Evolutionary conservation across 371 early-diverging fungal species (phyloP).

Genomic region (Batkoa obscura): DNA sequence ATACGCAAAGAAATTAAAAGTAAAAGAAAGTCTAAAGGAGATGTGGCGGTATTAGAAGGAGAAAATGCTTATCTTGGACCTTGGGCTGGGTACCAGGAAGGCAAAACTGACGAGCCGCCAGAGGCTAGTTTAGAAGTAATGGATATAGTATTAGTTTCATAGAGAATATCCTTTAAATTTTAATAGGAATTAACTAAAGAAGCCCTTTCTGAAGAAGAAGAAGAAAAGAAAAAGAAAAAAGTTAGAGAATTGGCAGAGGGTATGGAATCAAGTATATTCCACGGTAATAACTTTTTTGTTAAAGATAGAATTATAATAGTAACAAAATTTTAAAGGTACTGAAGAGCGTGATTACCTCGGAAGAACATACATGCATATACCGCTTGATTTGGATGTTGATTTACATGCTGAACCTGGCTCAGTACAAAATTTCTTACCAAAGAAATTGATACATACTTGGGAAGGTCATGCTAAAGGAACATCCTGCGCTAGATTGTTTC

Average conservation of each 20-base stretch:
- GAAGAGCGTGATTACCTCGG: constrained; percentile 75
- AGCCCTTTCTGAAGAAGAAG: constrained; percentile 9
- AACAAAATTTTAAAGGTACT: constrained; percentile 15
- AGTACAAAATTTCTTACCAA: constrained; percentile 72
- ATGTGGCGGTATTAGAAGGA: constrained; percentile 51
- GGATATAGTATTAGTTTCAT: not conserved
- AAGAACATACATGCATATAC: constrained; percentile 86
- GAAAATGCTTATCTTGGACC: constrained; percentile 76
- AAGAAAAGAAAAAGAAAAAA: constrained; percentile 11
- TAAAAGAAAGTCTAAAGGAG: constrained; percentile 60
- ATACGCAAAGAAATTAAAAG: constrained; percentile 24
- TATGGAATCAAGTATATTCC: constrained; percentile 49
- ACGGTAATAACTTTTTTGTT: constrained; percentile 22
- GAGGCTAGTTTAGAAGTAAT: constrained; percentile 34
- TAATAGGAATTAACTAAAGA: constrained; percentile 4
- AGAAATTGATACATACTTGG: constrained; percentile 74
- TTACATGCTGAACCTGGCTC: constrained; percentile 48
- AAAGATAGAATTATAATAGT: no score
- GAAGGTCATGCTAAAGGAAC: constrained; percentile 85
- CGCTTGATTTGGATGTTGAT: constrained; percentile 63
- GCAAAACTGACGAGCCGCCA: constrained; percentile 26
- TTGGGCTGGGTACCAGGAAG: constrained; percentile 89
- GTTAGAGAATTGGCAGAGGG: constrained; percentile 17
- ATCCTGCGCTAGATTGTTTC: constrained; percentile 79
- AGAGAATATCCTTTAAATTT: not conserved